Percentiles rank a stretch among this genome's conserved stretches.
These are phyloP conservation scores for Entophlyctis luteolus DNA, from an alignment of 192 early-diverging fungal species.

Conservation along the genomic window DNA sequence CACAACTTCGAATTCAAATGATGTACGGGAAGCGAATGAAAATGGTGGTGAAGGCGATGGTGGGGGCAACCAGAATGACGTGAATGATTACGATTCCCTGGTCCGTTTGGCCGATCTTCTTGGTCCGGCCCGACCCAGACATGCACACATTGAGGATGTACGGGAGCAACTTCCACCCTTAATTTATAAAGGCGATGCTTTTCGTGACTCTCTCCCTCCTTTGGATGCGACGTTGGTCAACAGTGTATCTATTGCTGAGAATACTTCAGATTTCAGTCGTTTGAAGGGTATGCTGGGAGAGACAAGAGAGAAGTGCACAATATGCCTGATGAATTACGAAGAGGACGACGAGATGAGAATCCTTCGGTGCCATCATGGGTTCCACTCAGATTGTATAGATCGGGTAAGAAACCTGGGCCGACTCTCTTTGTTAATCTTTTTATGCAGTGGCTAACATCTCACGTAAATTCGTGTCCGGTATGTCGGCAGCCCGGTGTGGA, in stretches of 20 bases:
- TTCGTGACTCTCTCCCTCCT: conserved; percentile 5
- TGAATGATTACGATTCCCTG: conserved; percentile 42
- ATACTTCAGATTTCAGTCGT: neutral
- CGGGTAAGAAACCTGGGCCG: neutral
- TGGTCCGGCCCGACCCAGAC: conserved; percentile 42
- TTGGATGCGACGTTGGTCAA: neutral
- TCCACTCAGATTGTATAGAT: conserved; percentile 49
- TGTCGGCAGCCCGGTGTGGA: conserved; percentile 39
- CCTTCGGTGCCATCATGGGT: conserved; percentile 46
- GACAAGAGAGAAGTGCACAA: conserved; percentile 44
- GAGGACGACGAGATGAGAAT: conserved; percentile 42
- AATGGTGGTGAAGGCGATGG: conserved; percentile 15
- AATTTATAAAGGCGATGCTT: conserved; percentile 7
- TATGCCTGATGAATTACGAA: conserved; percentile 46
- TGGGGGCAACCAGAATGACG: conserved; percentile 35
- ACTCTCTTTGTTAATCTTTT: neutral
- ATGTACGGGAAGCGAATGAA: conserved; percentile 1
- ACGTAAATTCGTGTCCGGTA: conserved; percentile 46
- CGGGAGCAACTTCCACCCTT: conserved; percentile 36
- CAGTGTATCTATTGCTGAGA: neutral
- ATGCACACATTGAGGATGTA: conserved; percentile 37
- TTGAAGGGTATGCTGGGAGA: conserved; percentile 34
- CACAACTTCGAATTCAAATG: conserved; percentile 1
- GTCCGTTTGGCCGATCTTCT: conserved; percentile 46
- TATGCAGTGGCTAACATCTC: conserved; percentile 36